Base-by-base conservation (phyloP, 352 stramenopile species). In the Pythium biforme region DNA sequence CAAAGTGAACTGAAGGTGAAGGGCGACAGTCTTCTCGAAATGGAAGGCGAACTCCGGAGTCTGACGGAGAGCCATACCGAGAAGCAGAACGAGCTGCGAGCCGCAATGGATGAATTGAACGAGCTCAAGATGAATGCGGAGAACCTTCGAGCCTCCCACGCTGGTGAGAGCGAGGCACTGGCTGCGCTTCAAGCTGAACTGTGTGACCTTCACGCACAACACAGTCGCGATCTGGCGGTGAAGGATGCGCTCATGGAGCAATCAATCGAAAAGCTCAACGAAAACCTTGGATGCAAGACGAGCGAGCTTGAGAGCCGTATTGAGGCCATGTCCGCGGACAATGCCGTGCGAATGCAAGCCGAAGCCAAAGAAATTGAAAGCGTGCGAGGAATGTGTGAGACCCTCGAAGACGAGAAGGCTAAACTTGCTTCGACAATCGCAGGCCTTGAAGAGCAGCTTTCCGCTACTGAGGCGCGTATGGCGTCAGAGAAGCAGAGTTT, bases 161-260 rank as follows among this genome's bases (percentile, higher is more conserved):
- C 55, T 19, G 29, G 41, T 29, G 55, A 52, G 17, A 53, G 43
- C 19, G 46, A 55, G 14, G 45, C 22, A 19, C 25, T 55, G 34
- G 46, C 31, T 19, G 22, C 20, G 29, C 33, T 63, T 2, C 29
- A 25, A 11, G 31, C 45, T 34, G 20, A 55, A 47, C 20, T 63
- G 6, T 29, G 25, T 20, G 20, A 55, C 7, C 43, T 53, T 17
- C 12, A 39, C 20, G 22, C 27, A 14, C 29, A 55, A 4, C 23
- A 49, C 23, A 20, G 10, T 23, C 45, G 23, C 6, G 33, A 37
- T 47, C 7, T 63, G 15, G 55, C 43, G 4, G 43, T 6, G 22
- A 55, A 55, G 33, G 55, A 63, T 39, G 33, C 15, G 19, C 1
- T n/a, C 20, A 39, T 49, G 23, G 55, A 63, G 17, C 4, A 63